Evolutionary conservation across 768 basidiomycete species (phyloP), one percentile per base, ranked within the genome.

Genomic region (Pisolithus albus): DNA sequence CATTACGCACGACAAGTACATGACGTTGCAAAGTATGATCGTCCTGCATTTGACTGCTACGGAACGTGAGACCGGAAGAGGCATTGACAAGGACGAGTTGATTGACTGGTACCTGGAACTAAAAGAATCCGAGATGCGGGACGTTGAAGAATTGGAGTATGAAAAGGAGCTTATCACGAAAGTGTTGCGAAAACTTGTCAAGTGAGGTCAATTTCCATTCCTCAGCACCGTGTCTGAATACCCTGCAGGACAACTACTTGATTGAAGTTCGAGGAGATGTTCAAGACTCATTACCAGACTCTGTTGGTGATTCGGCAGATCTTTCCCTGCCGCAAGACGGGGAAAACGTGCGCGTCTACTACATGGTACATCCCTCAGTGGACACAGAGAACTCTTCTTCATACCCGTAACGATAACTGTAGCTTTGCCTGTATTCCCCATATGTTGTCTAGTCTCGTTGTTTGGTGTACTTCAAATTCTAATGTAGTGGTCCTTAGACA

Each of bases 61-160:
- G 11, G 96, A 99, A 70, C 75, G 79, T 24, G 80, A 82, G 59
- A 84, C 80, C 0, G 86, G 85, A 18, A 75, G 70, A 48, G 94
- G 94, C 2, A 70, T 95, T 38, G 88, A 92, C 61, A 78, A 86
- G 42, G 92, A 95, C 58, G 94, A 96, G 59, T 76, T 99, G 50
- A 87, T 95, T 56, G 92, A 95, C 64, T 95, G 92, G 94, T 98
- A 97, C 64, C 78, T 98, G 50, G 96, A 99, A 72, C 70, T 80
- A 56, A 87, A 83, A 66, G 96, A 99, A 67, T 73, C 75, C 8
- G 87, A 92, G 55, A 72, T 98, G 37, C 80, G 85, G 56, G 84
- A 86, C 48, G 78, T 92, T 5, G 92, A 93, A 49, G 85, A 94
- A 60, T 71, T 96, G 16, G 92, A 97, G 59, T 86, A 88, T 58